A percentile compares a stretch with the other conserved stretches of the same genome.
Conservation (phyloP, 208 protist species). For the Trypanosoma scelopori region DNA sequence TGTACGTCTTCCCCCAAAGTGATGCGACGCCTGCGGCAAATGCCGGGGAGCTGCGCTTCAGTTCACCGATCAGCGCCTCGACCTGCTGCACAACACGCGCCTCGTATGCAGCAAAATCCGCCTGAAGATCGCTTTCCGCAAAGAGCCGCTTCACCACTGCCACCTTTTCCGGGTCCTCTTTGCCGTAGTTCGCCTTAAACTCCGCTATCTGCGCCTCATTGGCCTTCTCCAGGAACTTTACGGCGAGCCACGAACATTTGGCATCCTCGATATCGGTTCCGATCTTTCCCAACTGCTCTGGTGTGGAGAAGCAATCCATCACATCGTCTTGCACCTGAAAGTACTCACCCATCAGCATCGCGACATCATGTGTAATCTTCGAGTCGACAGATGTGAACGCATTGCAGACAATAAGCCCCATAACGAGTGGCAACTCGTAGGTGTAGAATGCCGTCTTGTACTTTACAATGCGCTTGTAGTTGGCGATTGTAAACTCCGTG, state of each 20-base stretch:
- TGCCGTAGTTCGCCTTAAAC: constrained; percentile 93
- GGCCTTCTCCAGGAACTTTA: constrained; percentile 78
- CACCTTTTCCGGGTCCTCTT: constrained; percentile 68
- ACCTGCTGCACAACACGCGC: constrained; percentile 59
- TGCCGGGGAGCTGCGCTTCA: constrained; percentile 35
- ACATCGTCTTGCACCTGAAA: constrained; percentile 98
- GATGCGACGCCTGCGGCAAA: constrained; percentile 65
- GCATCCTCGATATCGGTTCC: constrained; percentile 98
- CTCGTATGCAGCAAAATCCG: constrained; percentile 84
- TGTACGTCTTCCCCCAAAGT: constrained; percentile 90
- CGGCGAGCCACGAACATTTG: constrained; percentile 97
- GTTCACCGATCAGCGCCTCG: constrained; percentile 39
- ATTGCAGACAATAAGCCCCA: constrained; percentile 92
- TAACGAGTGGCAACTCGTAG: constrained; percentile 95
- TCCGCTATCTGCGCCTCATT: constrained; percentile 45
- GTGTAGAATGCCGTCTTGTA: constrained; percentile 99
- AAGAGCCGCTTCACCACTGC: constrained; percentile 90
- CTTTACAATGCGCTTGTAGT: constrained; percentile 93
- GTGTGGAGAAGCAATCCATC: constrained; percentile 96
- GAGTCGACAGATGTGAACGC: constrained; percentile 58
- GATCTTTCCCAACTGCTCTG: constrained; percentile 96
- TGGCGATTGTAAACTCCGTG: constrained; percentile 81
- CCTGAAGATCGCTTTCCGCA: constrained; percentile 65
- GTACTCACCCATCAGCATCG: constrained; percentile 95
- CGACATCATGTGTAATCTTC: constrained; percentile 67